These are phyloP conservation scores for Paramecium tetraurelia DNA, from an alignment of 73 alveolate genomes.

Conservation along the genomic window DNA sequence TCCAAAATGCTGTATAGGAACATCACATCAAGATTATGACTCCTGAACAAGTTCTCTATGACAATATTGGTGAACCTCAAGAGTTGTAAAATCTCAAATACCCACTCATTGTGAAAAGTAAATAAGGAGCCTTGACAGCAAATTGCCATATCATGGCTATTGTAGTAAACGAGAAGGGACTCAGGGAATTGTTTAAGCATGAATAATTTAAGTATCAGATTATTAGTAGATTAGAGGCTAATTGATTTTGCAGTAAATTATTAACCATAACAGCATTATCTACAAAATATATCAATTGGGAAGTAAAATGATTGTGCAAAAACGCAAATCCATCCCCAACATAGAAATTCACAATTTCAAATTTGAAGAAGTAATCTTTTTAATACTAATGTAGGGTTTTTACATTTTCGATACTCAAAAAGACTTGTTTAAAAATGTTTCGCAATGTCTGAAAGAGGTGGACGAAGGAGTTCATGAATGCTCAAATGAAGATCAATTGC, in stretches of 20 bases:
- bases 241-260: neutral
- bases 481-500: neutral
- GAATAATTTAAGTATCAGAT: conserved; percentile 6
- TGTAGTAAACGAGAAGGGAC: conserved; percentile 19
- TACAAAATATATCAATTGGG: conserved; percentile 15
- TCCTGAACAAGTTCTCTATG: neutral
- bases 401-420: conserved; percentile 22
- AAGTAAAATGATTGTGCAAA: neutral
- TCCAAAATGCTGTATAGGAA: neutral
- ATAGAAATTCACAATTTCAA: conserved; percentile 16
- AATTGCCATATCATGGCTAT: conserved; percentile 46
- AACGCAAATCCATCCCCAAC: neutral
- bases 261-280: conserved; percentile 8
- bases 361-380: neutral
- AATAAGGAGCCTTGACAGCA: conserved; percentile 7
- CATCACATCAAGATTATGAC: neutral
- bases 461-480: neutral
- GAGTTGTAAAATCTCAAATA: neutral
- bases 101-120: conserved; percentile 21
- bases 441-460: neutral
- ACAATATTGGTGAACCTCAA: neutral
- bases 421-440: conserved; percentile 25
- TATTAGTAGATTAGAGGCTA: neutral
- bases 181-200: neutral
- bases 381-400: neutral